Evolutionary conservation across 1,139 yeast genomes (phyloP).

Genomic region (Hanseniaspora sp.): DNA sequence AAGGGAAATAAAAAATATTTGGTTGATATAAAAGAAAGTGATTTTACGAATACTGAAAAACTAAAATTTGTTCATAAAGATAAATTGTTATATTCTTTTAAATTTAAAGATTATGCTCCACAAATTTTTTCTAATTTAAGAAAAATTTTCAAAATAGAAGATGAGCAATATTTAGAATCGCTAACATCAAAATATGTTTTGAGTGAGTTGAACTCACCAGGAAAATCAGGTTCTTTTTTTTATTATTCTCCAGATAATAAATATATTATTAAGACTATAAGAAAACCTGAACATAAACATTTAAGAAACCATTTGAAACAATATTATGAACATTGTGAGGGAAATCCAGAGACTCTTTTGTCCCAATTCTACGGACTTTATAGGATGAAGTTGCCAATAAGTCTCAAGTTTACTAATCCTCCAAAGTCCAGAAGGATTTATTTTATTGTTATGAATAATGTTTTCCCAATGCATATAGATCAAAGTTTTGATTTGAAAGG

Average conservation of each 20-base stretch:
- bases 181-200: constrained; percentile 86
- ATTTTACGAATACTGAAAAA: constrained; percentile 14
- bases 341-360: constrained; percentile 76
- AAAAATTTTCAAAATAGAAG: constrained; percentile 71
- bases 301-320: constrained; percentile 61
- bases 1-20: background rate
- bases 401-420: constrained; percentile 29
- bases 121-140: constrained; percentile 84
- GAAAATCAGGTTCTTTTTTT: constrained; percentile 92
- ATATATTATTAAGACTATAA: constrained; percentile 91
- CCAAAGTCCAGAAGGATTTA: constrained; percentile 66
- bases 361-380: constrained; percentile 95
- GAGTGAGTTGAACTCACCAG: constrained; percentile 89
- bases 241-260: constrained; percentile 89
- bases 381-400: constrained; percentile 78
- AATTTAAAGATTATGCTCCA: constrained; percentile 93
- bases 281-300: constrained; percentile 82
- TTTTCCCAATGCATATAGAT: constrained; percentile 89
- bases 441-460: constrained; percentile 91
- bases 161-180: constrained; percentile 88
- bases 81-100: constrained; percentile 82
- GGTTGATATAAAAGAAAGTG: background rate
- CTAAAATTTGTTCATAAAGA: constrained; percentile 14
- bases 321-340: constrained; percentile 69
- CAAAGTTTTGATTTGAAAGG: constrained; percentile 87